Percentiles rank a stretch among this genome's conserved stretches.
These are phyloP conservation scores for Acacia acuminata DNA, from an alignment of 306 rosid genomes.

Conservation along the genomic window DNA sequence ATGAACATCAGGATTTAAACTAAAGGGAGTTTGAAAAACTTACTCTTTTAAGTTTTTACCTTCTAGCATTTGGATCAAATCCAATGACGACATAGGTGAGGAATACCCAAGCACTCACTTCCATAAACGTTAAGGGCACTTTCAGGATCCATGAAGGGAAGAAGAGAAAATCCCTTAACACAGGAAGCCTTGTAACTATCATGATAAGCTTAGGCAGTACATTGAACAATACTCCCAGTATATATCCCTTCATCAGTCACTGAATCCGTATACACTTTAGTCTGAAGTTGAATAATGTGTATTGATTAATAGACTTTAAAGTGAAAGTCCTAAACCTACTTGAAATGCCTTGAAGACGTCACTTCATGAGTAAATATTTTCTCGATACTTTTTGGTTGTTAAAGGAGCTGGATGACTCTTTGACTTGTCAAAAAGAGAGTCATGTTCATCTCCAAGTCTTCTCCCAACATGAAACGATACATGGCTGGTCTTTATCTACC, in stretches of 20 bases:
- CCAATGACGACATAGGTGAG: too few species aligned
- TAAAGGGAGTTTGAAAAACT: too few species aligned
- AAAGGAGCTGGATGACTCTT: conserved; percentile 56
- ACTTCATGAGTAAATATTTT: conserved; percentile 62
- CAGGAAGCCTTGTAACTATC: conserved; percentile 42
- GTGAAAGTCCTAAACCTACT: conserved; percentile 40
- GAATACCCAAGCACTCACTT: conserved; percentile 57
- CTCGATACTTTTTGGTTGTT: conserved; percentile 43
- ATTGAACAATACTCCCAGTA: conserved; percentile 22
- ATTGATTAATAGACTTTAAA: not conserved
- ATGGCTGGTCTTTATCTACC: conserved; percentile 40
- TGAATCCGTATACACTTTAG: conserved; percentile 37
- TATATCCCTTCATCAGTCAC: too few species aligned
- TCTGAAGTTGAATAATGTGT: not conserved
- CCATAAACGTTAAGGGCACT: conserved; percentile 51
- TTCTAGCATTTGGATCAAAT: too few species aligned
- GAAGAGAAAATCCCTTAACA: conserved; percentile 57
- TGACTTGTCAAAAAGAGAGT: conserved; percentile 45
- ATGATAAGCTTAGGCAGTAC: conserved; percentile 61
- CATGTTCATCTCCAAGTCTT: conserved; percentile 38
- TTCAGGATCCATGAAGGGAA: conserved; percentile 62
- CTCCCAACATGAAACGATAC: conserved; percentile 47
- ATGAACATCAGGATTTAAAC: too few species aligned
- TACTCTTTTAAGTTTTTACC: too few species aligned
- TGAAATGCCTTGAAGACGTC: conserved; percentile 44